phyloP scores from a whole-genome alignment of 1,284 basidiomycete species.

The Ganoderma sp. region DNA sequence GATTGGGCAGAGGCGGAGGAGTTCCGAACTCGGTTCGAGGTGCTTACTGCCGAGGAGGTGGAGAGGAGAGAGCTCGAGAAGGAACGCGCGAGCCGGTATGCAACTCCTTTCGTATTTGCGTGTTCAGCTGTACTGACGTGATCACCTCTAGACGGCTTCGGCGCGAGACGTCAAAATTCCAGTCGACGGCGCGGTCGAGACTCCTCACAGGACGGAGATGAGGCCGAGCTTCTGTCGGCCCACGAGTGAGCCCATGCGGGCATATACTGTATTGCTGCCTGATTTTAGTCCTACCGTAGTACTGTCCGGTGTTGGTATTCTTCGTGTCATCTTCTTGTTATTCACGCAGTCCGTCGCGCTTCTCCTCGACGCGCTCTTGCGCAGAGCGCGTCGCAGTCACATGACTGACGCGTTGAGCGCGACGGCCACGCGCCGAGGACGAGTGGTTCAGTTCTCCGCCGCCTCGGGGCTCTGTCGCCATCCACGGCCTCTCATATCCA shows the following conservation, averaged over 20 bases:
- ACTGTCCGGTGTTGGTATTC: background rate
- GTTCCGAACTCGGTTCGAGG: slow-evolving; percentile 89
- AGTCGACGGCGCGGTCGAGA: slow-evolving; percentile 56
- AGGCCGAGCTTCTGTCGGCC: slow-evolving; percentile 1
- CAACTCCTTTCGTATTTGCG: slow-evolving; percentile 1
- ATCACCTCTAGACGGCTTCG: slow-evolving; percentile 59
- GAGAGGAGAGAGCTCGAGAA: slow-evolving; percentile 84
- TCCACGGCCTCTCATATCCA: slow-evolving; percentile 3
- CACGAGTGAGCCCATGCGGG: background rate
- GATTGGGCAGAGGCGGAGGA: slow-evolving; percentile 95
- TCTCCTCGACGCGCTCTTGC: background rate
- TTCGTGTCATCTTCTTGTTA: background rate
- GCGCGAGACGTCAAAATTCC: slow-evolving; percentile 78
- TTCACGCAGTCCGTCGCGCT: background rate
- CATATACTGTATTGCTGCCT: slow-evolving; percentile 21
- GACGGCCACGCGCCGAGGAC: slow-evolving; percentile 23
- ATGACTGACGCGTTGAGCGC: slow-evolving; percentile 31
- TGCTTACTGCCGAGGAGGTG: slow-evolving; percentile 88
- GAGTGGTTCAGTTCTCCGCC: slow-evolving; percentile 19
- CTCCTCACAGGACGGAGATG: slow-evolving; percentile 24
- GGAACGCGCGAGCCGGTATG: slow-evolving; percentile 71
- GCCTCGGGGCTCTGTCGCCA: slow-evolving; percentile 8
- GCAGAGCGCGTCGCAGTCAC: slow-evolving; percentile 21
- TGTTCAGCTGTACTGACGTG: slow-evolving; percentile 16
- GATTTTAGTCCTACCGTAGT: slow-evolving; percentile 23